These are phyloP conservation scores for Phytophthora pinifolia DNA, from an alignment of 352 stramenopile genomes.

Conservation along the genomic window DNA sequence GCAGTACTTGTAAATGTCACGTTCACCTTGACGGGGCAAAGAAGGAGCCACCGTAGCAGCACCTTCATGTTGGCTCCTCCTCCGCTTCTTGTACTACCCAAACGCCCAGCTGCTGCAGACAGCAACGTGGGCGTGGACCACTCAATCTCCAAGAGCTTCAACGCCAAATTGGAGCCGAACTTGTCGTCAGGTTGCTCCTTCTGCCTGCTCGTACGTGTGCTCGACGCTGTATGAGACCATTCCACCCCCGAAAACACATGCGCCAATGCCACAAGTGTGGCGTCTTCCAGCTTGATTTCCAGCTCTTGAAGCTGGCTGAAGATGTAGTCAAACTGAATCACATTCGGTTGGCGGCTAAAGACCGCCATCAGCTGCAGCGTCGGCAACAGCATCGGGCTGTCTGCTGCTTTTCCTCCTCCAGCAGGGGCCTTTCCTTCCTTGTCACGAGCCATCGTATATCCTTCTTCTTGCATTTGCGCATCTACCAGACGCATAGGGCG, in stretches of 20 bases:
- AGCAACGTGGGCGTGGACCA: constrained; percentile 54
- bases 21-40: constrained; percentile 87
- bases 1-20: constrained; percentile 88
- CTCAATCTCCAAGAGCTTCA: constrained; percentile 56
- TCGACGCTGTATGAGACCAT: constrained; percentile 44
- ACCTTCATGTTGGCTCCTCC: constrained; percentile 70
- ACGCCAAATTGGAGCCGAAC: constrained; percentile 50
- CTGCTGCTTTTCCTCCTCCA: constrained; percentile 7
- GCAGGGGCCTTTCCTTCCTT: constrained; percentile 17
- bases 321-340: constrained; percentile 87
- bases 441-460: constrained; percentile 25
- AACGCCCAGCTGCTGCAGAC: constrained; percentile 29
- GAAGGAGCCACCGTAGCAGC: constrained; percentile 71
- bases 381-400: constrained; percentile 52
- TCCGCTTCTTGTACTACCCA: constrained; percentile 32
- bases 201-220: constrained; percentile 27
- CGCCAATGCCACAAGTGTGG: constrained; percentile 69
- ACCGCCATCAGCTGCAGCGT: constrained; percentile 85
- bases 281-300: constrained; percentile 87
- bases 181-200: constrained; percentile 17
- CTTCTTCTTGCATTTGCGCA: constrained; percentile 68
- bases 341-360: constrained; percentile 54
- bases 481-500: constrained; percentile 68
- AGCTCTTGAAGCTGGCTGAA: constrained; percentile 85
- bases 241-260: constrained; percentile 76